These are phyloP conservation scores for Rubroboletus satanas DNA, from an alignment of 768 basidiomycete genomes.

Conservation along the genomic window DNA sequence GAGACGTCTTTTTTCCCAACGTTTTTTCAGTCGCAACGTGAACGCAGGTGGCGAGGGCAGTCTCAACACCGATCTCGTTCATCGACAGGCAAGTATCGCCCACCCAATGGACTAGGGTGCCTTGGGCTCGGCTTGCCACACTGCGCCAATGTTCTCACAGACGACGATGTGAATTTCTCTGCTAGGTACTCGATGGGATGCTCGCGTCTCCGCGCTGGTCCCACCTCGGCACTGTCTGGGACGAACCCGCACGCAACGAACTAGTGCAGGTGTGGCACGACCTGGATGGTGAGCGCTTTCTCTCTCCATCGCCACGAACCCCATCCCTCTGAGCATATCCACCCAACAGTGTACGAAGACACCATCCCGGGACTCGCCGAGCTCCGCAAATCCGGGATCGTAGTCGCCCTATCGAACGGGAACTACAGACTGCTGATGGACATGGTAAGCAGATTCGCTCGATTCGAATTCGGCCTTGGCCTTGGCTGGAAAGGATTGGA, in stretches of 20 bases:
- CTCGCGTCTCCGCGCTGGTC: constrained; percentile 49
- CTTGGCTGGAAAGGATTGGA: too few relatives aligned
- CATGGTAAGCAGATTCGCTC: constrained; percentile 39
- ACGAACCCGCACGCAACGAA: constrained; percentile 39
- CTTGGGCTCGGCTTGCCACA: too few relatives aligned
- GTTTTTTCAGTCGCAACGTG: constrained; percentile 35
- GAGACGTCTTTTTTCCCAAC: not conserved
- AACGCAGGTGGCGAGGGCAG: constrained; percentile 46
- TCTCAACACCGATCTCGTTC: constrained; percentile 51
- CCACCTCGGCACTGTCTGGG: constrained; percentile 43
- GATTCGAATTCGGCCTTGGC: not conserved
- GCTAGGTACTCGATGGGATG: constrained; percentile 55
- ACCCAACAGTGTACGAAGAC: constrained; percentile 55
- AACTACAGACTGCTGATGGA: constrained; percentile 58
- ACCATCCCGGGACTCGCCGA: constrained; percentile 43
- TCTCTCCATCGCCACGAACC: not conserved
- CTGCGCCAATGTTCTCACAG: not conserved
- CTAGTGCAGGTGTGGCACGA: constrained; percentile 58
- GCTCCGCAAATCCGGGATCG: constrained; percentile 48
- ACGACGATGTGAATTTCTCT: not conserved
- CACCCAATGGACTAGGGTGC: too few relatives aligned
- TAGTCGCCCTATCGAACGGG: constrained; percentile 60
- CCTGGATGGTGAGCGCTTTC: constrained; percentile 40
- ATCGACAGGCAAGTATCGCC: constrained; percentile 21
- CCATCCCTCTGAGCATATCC: constrained; percentile 29